phyloP scores from a whole-genome alignment of 2,329 filamentous ascomycete species.

The Zasmidium angulare region DNA sequence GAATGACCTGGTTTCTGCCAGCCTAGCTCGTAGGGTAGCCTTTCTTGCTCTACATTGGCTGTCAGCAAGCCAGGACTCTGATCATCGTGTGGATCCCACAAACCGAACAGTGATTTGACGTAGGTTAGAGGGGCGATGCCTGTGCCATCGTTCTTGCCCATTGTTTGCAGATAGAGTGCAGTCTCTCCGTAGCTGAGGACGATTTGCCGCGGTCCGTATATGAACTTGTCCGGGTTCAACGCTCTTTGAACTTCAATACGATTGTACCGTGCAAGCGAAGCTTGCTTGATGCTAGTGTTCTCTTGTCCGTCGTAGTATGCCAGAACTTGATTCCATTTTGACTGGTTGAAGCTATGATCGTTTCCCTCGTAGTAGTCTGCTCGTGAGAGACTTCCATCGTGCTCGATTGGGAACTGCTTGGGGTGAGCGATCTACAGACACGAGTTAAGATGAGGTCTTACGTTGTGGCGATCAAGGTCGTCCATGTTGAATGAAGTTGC shows the following conservation, averaged over 20 bases:
- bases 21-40: neutral
- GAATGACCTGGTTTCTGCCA: neutral
- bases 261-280: constrained; percentile 1
- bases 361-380: constrained; percentile 36
- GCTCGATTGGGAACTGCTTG: constrained; percentile 35
- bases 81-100: constrained; percentile 27
- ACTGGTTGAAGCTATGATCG: constrained; percentile 35
- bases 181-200: constrained; percentile 10
- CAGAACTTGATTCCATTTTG: constrained; percentile 31
- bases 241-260: constrained; percentile 1
- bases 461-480: constrained; percentile 29
- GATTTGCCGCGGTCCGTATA: constrained; percentile 9
- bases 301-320: constrained; percentile 24
- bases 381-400: constrained; percentile 36
- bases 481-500: constrained; percentile 24
- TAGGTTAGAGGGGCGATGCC: neutral
- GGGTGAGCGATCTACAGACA: neutral
- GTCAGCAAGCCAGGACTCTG: neutral
- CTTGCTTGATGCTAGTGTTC: neutral
- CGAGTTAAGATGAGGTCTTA: neutral
- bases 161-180: constrained; percentile 5
- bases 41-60: neutral
- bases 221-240: constrained; percentile 6
- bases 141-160: constrained; percentile 2
- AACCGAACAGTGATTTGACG: constrained; percentile 6